Conservation (phyloP, 2,329 filamentous ascomycete species). For the Botrytis fabae region DNA sequence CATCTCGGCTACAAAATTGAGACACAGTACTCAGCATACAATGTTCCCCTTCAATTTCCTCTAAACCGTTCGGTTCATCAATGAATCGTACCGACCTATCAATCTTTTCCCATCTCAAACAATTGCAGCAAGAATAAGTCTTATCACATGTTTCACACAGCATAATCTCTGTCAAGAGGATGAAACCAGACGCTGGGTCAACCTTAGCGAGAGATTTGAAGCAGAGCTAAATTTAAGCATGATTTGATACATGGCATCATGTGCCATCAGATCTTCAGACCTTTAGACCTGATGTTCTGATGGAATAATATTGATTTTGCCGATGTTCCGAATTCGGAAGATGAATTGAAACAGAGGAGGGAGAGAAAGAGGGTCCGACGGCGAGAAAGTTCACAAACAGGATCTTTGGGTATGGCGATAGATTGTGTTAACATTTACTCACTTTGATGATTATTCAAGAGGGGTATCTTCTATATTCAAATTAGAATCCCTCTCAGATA, state of each 20-base stretch:
- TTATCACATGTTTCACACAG: constrained; percentile 1
- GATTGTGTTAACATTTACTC: not conserved
- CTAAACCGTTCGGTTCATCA: not conserved
- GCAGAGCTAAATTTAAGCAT: constrained; percentile 1
- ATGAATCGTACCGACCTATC: not conserved
- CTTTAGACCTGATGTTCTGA: not conserved
- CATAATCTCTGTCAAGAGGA: not conserved
- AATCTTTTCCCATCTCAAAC: not conserved
- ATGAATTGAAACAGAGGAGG: not conserved
- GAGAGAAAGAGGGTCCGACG: not conserved
- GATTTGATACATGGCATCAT: not conserved
- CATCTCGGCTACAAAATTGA: not conserved
- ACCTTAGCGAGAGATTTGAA: not conserved
- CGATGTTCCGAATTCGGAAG: not conserved
- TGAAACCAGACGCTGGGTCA: not conserved
- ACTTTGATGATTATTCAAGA: not conserved
- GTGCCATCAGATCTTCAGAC: not conserved
- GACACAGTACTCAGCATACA: not conserved
- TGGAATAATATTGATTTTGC: not conserved
- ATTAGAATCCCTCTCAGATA: not conserved
- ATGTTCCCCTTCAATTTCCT: not conserved
- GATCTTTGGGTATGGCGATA: not conserved
- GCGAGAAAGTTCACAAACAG: not conserved
- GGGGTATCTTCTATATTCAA: not conserved
- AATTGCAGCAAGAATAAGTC: not conserved